Percentiles rank a stretch among this genome's conserved stretches.
Evolutionary conservation across 2,329 filamentous ascomycete species (phyloP).

Genomic region (Tolypocladium nubicola): DNA sequence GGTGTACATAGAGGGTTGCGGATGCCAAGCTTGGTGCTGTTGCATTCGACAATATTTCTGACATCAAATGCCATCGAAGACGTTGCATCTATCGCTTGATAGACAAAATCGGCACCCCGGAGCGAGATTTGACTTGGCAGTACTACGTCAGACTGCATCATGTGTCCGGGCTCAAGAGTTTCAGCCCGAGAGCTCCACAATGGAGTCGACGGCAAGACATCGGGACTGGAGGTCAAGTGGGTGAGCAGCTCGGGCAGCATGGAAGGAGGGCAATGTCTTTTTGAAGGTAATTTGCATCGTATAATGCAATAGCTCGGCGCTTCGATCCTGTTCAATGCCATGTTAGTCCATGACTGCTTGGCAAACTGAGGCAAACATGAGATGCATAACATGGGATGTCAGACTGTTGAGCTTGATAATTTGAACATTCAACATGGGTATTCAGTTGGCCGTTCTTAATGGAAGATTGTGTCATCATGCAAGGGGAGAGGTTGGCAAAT

Average conservation of each 20-base stretch:
- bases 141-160: slow-evolving; percentile 12
- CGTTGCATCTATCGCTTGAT: slow-evolving; percentile 15
- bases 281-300: slow-evolving; percentile 2
- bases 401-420: slow-evolving; percentile 58
- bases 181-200: slow-evolving; percentile 4
- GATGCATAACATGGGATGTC: slow-evolving; percentile 19
- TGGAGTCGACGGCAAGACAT: background rate
- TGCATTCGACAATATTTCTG: too few relatives aligned
- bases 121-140: slow-evolving; percentile 6
- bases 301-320: background rate
- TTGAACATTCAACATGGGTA: slow-evolving; percentile 42
- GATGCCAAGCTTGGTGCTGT: background rate
- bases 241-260: background rate
- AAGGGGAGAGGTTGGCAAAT: slow-evolving; percentile 2
- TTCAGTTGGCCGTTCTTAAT: slow-evolving; percentile 61
- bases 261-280: slow-evolving; percentile 3
- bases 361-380: background rate
- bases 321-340: slow-evolving; percentile 4
- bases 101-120: slow-evolving; percentile 14
- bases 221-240: slow-evolving; percentile 1
- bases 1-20: slow-evolving; percentile 16
- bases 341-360: slow-evolving; percentile 11
- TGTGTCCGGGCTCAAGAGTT: slow-evolving; percentile 9
- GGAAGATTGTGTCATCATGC: slow-evolving; percentile 45
- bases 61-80: slow-evolving; percentile 19